Percentiles rank a stretch among this genome's conserved stretches.
These are phyloP conservation scores for Phanerochaete sordida DNA, from an alignment of 768 basidiomycete genomes.

Conservation along the genomic window DNA sequence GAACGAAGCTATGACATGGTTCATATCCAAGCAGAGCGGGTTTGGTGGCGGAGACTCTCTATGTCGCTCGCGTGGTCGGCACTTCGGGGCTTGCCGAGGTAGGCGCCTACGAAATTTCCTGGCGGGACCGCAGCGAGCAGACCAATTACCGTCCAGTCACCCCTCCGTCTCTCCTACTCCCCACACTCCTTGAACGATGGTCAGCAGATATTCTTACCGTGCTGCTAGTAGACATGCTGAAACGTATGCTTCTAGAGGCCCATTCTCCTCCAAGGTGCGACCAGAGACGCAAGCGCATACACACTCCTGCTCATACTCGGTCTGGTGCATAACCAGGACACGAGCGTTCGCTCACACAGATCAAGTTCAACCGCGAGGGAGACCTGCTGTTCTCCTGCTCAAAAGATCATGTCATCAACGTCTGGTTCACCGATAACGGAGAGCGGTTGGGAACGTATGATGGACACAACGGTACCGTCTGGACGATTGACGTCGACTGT, in stretches of 20 bases:
- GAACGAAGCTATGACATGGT: too few species aligned
- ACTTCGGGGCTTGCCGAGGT: constrained; percentile 11
- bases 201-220: neutral
- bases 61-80: neutral
- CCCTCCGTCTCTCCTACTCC: neutral
- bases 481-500: constrained; percentile 98
- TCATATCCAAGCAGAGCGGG: too few species aligned
- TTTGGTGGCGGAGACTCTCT: neutral
- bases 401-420: constrained; percentile 94
- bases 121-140: constrained; percentile 7
- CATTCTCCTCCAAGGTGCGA: constrained; percentile 32
- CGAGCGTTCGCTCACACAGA: constrained; percentile 94
- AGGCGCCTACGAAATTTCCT: constrained; percentile 11
- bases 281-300: neutral
- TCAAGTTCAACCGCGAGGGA: constrained; percentile 96
- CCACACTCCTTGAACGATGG: constrained; percentile 19
- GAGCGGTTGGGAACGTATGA: constrained; percentile 96
- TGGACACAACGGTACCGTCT: constrained; percentile 93
- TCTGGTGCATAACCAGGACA: constrained; percentile 56
- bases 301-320: neutral
- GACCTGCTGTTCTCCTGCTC: constrained; percentile 94
- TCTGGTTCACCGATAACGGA: constrained; percentile 97
- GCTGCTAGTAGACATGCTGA: constrained; percentile 3
- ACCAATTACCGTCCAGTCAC: neutral
- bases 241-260: constrained; percentile 23